Conservation (phyloP, 2,329 filamentous ascomycete species). For the Cladosporium sp. region DNA sequence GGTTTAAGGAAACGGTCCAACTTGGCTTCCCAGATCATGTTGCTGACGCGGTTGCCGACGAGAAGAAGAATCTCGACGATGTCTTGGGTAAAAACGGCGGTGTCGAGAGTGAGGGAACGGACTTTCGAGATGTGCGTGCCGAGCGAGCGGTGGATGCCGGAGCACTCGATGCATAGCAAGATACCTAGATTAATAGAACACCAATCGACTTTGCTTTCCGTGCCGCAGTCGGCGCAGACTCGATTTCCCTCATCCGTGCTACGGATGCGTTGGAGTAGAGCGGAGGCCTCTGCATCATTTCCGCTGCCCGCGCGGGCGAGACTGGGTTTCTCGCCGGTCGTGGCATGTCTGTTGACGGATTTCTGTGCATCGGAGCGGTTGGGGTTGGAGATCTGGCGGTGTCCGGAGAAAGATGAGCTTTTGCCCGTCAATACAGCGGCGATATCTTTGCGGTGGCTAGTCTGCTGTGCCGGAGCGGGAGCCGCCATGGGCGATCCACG, state of each 20-base stretch:
- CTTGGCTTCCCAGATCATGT: constrained; percentile 91
- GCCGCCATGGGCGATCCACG: constrained; percentile 41
- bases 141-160: constrained; percentile 90
- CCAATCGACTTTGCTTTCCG: constrained; percentile 92
- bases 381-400: constrained; percentile 44
- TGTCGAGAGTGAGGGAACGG: constrained; percentile 88
- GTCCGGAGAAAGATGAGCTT: constrained; percentile 65
- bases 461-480: constrained; percentile 36
- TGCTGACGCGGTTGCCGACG: constrained; percentile 89
- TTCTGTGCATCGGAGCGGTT: constrained; percentile 38
- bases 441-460: constrained; percentile 72
- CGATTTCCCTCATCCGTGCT: constrained; percentile 89
- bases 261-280: constrained; percentile 79
- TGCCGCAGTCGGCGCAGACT: constrained; percentile 91
- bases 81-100: constrained; percentile 92
- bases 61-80: constrained; percentile 90
- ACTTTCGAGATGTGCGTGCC: constrained; percentile 98
- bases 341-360: constrained; percentile 76
- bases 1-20: constrained; percentile 73
- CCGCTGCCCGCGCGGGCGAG: constrained; percentile 62
- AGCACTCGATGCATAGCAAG: constrained; percentile 95
- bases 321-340: constrained; percentile 79
- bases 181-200: constrained; percentile 97
- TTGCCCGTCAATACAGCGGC: constrained; percentile 91
- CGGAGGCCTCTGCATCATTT: constrained; percentile 71